phyloP scores from a whole-genome alignment of 495 filamentous ascomycete genomes.

The Lepidopterella palustris region DNA sequence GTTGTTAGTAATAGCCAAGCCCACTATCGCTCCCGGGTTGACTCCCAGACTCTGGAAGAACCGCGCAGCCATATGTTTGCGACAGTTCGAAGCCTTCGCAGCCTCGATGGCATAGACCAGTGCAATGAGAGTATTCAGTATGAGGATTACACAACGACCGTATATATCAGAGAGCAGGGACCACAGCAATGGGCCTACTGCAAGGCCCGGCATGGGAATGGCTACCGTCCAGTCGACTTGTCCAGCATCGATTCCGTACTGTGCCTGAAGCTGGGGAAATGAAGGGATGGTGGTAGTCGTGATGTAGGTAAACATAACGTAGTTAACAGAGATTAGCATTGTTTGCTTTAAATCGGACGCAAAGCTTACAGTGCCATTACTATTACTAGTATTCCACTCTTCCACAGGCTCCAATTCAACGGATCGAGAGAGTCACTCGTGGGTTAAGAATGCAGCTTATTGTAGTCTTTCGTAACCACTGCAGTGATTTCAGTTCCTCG shows the following conservation, averaged over 20 bases:
- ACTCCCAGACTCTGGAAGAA: slow-evolving; percentile 61
- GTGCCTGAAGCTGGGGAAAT: slow-evolving; percentile 46
- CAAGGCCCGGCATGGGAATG: slow-evolving; percentile 53
- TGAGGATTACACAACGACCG: slow-evolving; percentile 45
- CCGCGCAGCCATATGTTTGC: slow-evolving; percentile 52
- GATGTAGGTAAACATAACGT: slow-evolving; percentile 60
- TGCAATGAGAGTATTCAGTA: slow-evolving; percentile 50
- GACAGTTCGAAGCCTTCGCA: slow-evolving; percentile 42
- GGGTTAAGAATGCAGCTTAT: slow-evolving; percentile 45
- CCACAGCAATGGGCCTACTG: slow-evolving; percentile 54
- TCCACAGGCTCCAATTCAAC: slow-evolving; percentile 52
- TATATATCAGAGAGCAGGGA: slow-evolving; percentile 53
- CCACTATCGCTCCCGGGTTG: slow-evolving; percentile 52
- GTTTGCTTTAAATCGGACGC: neutral
- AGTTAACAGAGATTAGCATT: slow-evolving; percentile 34
- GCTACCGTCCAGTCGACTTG: slow-evolving; percentile 61
- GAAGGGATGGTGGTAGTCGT: slow-evolving; percentile 58
- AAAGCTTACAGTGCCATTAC: slow-evolving; percentile 51
- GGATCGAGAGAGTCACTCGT: slow-evolving; percentile 52
- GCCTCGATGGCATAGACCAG: slow-evolving; percentile 49
- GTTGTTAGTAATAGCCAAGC: slow-evolving; percentile 52
- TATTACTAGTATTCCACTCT: slow-evolving; percentile 48
- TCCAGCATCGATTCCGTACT: slow-evolving; percentile 45
- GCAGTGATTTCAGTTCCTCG: neutral
- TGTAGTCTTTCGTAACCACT: slow-evolving; percentile 31